Conservation (phyloP, 306 rosid species). For the Medicago lupulina region DNA sequence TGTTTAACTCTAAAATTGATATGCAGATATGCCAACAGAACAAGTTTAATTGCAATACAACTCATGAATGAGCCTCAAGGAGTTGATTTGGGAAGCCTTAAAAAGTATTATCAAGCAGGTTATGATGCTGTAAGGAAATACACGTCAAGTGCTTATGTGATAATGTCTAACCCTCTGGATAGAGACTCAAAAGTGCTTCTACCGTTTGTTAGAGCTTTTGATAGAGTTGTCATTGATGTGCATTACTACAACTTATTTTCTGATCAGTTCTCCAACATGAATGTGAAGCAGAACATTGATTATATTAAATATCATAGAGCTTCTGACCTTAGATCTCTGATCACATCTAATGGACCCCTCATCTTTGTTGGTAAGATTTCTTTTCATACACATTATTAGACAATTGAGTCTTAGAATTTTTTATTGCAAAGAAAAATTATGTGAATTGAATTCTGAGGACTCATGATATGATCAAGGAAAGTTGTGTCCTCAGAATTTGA, state of each 20-base stretch:
- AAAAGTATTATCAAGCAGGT: slow-evolving; percentile 53
- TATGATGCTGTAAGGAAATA: slow-evolving; percentile 59
- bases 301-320: slow-evolving; percentile 51
- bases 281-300: slow-evolving; percentile 53
- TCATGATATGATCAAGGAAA: neutral
- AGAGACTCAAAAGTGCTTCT: slow-evolving; percentile 50
- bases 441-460: neutral
- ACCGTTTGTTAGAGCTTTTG: slow-evolving; percentile 49
- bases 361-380: slow-evolving; percentile 58
- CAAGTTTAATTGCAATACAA: slow-evolving; percentile 56
- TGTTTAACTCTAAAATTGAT: neutral
- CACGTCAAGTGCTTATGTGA: slow-evolving; percentile 53
- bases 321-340: slow-evolving; percentile 49
- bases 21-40: slow-evolving; percentile 51
- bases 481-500: neutral
- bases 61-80: slow-evolving; percentile 69
- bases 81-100: slow-evolving; percentile 50
- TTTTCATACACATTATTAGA: neutral
- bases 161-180: slow-evolving; percentile 59
- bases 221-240: slow-evolving; percentile 55
- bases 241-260: slow-evolving; percentile 62
- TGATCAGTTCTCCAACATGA: slow-evolving; percentile 46
- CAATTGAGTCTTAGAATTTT: neutral
- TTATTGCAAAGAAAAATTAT: too few species aligned
- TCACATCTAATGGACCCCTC: slow-evolving; percentile 60